Conservation (phyloP, 768 basidiomycete species). For the Lentinula aciculospora region DNA sequence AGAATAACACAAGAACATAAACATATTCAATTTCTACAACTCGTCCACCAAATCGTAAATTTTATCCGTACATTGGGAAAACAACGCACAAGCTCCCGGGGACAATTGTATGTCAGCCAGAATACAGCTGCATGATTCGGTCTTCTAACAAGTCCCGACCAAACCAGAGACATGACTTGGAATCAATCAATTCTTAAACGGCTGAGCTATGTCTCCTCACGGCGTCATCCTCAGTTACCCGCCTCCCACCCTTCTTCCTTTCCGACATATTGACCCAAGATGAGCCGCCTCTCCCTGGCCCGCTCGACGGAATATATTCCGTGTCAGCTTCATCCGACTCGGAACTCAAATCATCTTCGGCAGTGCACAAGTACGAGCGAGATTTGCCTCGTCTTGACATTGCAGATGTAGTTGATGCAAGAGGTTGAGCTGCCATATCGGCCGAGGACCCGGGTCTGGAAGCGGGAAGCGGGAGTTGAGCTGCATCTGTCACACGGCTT, state of each 20-base stretch:
- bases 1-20: background rate
- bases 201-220: constrained; percentile 1
- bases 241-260: background rate
- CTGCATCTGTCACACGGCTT: constrained; percentile 23
- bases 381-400: background rate
- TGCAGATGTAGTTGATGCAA: background rate
- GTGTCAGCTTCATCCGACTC: constrained; percentile 4
- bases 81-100: background rate
- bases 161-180: background rate
- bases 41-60: background rate
- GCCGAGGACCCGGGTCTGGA: constrained; percentile 27
- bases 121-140: no score
- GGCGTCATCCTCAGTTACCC: background rate
- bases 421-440: background rate
- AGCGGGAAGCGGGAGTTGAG: constrained; percentile 28
- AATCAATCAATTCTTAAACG: background rate
- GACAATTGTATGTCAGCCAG: no score
- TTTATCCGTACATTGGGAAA: background rate
- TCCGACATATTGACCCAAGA: constrained; percentile 1
- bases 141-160: no score
- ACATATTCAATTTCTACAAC: background rate
- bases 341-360: background rate
- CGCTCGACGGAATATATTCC: background rate
- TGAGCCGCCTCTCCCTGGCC: background rate
- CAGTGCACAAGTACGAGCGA: background rate